Percentiles rank a stretch among this genome's conserved stretches.
These are phyloP conservation scores for Plasmopara viticola DNA, from an alignment of 352 stramenopile genomes.

Conservation along the genomic window DNA sequence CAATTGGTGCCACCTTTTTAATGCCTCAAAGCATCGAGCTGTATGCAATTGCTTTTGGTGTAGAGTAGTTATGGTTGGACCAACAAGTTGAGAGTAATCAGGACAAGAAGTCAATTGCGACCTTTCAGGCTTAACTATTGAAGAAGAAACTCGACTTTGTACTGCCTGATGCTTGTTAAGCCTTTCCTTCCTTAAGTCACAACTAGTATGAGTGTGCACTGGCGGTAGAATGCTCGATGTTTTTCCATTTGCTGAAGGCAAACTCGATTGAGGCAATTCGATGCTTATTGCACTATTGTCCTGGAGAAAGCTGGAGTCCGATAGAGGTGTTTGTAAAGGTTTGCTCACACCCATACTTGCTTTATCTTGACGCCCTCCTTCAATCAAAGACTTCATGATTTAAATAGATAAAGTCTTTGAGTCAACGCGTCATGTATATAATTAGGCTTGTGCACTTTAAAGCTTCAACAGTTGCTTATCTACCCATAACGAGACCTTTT, in stretches of 20 bases:
- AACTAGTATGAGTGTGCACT: conserved; percentile 11
- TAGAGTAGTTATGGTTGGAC: conserved; percentile 1
- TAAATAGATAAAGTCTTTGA: neutral
- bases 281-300: neutral
- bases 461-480: too few species aligned
- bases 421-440: too few species aligned
- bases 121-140: conserved; percentile 1
- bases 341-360: neutral
- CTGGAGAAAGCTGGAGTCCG: conserved; percentile 2
- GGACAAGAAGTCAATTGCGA: neutral
- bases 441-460: too few species aligned
- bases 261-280: neutral
- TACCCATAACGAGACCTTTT: neutral
- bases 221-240: conserved; percentile 7
- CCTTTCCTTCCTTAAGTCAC: neutral
- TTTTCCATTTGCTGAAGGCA: neutral
- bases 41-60: conserved; percentile 17
- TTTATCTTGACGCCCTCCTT: conserved; percentile 11
- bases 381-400: conserved; percentile 4
- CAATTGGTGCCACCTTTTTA: conserved; percentile 25
- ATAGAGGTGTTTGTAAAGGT: neutral
- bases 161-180: conserved; percentile 6
- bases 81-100: neutral
- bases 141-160: conserved; percentile 23
- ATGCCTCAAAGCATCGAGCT: conserved; percentile 24